A percentile compares a stretch with the other conserved stretches of the same genome.
Evolutionary conservation across 2,329 filamentous ascomycete species (phyloP).

Genomic region (Aspergillus sp.): DNA sequence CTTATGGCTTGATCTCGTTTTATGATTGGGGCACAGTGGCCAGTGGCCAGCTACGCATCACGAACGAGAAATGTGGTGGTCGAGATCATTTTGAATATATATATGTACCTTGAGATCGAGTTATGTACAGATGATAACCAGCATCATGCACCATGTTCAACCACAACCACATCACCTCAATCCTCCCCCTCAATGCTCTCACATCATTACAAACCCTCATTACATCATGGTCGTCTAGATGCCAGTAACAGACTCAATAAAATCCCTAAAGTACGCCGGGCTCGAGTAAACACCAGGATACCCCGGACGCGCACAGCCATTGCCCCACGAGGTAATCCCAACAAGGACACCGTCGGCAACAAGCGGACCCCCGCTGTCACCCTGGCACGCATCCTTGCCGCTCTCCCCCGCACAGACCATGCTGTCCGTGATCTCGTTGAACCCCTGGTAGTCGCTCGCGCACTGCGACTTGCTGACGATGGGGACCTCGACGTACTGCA

Average conservation of each 20-base stretch:
- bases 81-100: neutral
- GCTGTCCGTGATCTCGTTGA: neutral
- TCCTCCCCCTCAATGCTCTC: neutral
- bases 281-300: conserved; percentile 12
- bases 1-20: neutral
- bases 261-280: conserved; percentile 4
- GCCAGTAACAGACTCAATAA: conserved; percentile 8
- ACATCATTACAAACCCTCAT: too few species aligned
- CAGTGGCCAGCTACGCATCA: too few species aligned
- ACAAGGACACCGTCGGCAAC: neutral
- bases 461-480: conserved; percentile 5
- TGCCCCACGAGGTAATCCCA: conserved; percentile 14
- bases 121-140: neutral
- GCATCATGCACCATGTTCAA: neutral
- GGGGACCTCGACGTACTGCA: conserved; percentile 9
- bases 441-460: neutral
- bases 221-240: neutral
- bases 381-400: conserved; percentile 12
- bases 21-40: neutral
- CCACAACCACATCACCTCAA: neutral
- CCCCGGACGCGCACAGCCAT: conserved; percentile 11
- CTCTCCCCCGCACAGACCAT: conserved; percentile 12
- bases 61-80: too few species aligned
- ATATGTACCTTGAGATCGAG: neutral
- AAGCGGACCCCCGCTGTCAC: conserved; percentile 9